Percentiles rank a stretch among this genome's conserved stretches.
Conservation (phyloP, 768 basidiomycete genomes). For the Trametes meyenii region DNA sequence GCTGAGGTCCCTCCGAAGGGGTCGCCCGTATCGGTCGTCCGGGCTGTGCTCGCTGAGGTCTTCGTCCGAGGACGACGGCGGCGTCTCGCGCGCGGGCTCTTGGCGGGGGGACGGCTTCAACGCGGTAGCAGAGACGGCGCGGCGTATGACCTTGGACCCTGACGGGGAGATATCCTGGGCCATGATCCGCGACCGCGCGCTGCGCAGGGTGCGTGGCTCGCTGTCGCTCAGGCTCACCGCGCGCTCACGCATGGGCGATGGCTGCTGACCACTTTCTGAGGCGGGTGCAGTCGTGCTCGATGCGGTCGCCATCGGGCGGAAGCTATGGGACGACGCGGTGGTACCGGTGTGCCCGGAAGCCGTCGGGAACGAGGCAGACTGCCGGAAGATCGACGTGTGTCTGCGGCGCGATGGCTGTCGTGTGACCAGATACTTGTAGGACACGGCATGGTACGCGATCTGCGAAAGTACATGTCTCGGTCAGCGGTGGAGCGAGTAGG, state of each 20-base stretch:
- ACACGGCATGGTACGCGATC: conserved; percentile 31
- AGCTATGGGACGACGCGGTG: conserved; percentile 24
- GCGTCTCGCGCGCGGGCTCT: not conserved
- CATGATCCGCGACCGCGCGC: conserved; percentile 26
- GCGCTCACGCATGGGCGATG: conserved; percentile 14
- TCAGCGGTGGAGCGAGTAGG: not conserved
- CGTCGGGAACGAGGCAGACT: conserved; percentile 26
- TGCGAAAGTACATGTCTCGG: conserved; percentile 9
- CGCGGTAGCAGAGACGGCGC: conserved; percentile 17
- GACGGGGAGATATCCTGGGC: conserved; percentile 17
- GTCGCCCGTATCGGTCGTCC: conserved; percentile 21
- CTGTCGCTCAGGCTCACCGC: conserved; percentile 18
- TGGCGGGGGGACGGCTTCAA: conserved; percentile 6
- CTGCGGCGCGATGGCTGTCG: conserved; percentile 27
- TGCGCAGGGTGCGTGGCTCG: conserved; percentile 26
- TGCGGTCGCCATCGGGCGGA: conserved; percentile 24
- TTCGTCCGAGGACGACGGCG: conserved; percentile 23
- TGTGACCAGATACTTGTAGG: conserved; percentile 31
- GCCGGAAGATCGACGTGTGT: conserved; percentile 22
- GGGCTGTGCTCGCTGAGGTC: conserved; percentile 3
- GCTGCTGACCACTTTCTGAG: conserved; percentile 2
- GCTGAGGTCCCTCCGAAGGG: conserved; percentile 6
- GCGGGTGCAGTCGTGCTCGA: conserved; percentile 20
- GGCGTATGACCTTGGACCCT: conserved; percentile 21
- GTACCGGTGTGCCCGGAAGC: conserved; percentile 9